Conservation (phyloP, 805 yeast species). For the Yamadazyma sp. region DNA sequence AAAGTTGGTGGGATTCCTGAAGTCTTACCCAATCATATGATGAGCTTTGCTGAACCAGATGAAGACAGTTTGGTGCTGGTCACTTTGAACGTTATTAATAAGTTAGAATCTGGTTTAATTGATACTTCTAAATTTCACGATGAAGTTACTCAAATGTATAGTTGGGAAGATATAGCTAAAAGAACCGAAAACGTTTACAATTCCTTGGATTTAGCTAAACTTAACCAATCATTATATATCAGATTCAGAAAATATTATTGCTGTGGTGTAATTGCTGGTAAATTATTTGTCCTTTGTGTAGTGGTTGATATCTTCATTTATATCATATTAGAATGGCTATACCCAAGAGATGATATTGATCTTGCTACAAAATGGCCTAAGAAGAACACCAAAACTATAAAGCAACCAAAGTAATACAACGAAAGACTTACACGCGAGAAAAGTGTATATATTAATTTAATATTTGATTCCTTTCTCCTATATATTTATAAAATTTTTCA, state of each 20-base stretch:
- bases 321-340: slow-evolving; percentile 61
- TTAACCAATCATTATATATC: slow-evolving; percentile 53
- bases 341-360: slow-evolving; percentile 72
- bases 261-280: slow-evolving; percentile 84
- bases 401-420: neutral
- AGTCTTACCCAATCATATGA: slow-evolving; percentile 90
- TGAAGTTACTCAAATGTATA: slow-evolving; percentile 77
- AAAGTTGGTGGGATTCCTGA: slow-evolving; percentile 98
- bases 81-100: slow-evolving; percentile 64
- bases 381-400: neutral
- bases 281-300: slow-evolving; percentile 73
- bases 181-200: slow-evolving; percentile 84
- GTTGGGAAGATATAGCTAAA: slow-evolving; percentile 85
- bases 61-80: slow-evolving; percentile 78
- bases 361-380: slow-evolving; percentile 75
- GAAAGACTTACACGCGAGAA: neutral
- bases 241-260: slow-evolving; percentile 63
- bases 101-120: slow-evolving; percentile 53
- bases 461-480: slow-evolving; percentile 4
- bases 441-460: neutral
- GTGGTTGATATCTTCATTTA: slow-evolving; percentile 74
- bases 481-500: slow-evolving; percentile 15
- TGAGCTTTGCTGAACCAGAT: slow-evolving; percentile 84
- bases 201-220: slow-evolving; percentile 34
- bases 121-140: slow-evolving; percentile 77